Evolutionary conservation across 306 rosid species (phyloP), one percentile per base, ranked within the genome.

Genomic region (Abrus precatorius): DNA sequence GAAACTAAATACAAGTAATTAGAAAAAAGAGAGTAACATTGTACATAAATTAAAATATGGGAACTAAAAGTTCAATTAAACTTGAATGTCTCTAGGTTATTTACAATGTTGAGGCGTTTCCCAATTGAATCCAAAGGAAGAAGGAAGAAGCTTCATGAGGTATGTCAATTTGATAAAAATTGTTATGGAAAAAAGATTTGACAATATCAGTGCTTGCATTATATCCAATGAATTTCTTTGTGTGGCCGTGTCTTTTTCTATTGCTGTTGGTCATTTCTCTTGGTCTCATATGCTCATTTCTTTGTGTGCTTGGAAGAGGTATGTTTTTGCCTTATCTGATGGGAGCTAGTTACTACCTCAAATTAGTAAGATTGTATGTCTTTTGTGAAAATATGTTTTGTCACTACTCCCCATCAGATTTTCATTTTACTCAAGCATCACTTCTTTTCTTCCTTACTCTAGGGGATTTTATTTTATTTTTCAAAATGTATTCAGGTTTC

Each of bases 101-200:
- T 96, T 89, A 82, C 87, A 94, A 96, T 96, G 99, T 80, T 96
- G 91, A 91, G 97, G 84, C 98, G 88, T 76, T 96, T 96, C 87
- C 99, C 99, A 29, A 92, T 96, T 56, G 99, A 96, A 87, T 96
- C 99, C 30, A 96, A 91, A 85, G 99, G 98, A 85, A 96, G 98
- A 89, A 88, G 98, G 83, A 93, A 93, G 93, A 96, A 93, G 80
- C 98, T 96, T 82, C 90, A 92, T 54, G 99, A 96, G 99, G 99
- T 96, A 80, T 71, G 82, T 75, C 81, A 76, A 54, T 69, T 74
- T 72, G 69, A 72, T 78, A 60, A 36, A 36, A 36, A 40, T 74
- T 48, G 52, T 7, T 6, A 1, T 30, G 52, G 27, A 33, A 53
- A 53, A 76, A 72, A 12, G 49, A 53, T 56, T 47, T 56, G 75